Conservation (phyloP, 2,329 filamentous ascomycete genomes). For the Chaetomium olivaceum region DNA sequence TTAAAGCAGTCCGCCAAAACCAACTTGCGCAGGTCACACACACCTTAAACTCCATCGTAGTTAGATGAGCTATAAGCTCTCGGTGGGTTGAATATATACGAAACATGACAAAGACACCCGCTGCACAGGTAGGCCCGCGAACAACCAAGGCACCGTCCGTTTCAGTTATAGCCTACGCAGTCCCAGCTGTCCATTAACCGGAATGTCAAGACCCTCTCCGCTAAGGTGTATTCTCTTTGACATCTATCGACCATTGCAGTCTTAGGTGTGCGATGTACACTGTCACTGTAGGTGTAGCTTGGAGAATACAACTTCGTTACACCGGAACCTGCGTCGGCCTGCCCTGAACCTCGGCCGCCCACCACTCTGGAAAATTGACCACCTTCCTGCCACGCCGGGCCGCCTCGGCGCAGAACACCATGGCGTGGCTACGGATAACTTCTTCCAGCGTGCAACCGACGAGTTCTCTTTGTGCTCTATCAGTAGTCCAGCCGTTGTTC, state of each 20-base stretch:
- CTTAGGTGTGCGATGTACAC: too few species aligned
- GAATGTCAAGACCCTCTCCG: neutral
- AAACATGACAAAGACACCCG: too few species aligned
- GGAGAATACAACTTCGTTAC: neutral
- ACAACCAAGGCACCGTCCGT: too few species aligned
- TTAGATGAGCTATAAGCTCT: too few species aligned
- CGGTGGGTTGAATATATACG: too few species aligned
- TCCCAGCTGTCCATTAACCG: neutral
- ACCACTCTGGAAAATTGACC: slow-evolving; percentile 76
- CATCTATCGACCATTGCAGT: neutral
- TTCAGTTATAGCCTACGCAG: neutral
- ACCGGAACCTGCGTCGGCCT: slow-evolving; percentile 25
- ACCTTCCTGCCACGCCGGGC: slow-evolving; percentile 70
- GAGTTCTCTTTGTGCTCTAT: slow-evolving; percentile 70
- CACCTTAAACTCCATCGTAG: too few species aligned
- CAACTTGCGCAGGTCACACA: neutral
- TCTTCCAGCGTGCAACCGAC: slow-evolving; percentile 86
- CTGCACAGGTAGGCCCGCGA: too few species aligned
- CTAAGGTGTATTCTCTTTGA: neutral
- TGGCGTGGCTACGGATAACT: slow-evolving; percentile 81
- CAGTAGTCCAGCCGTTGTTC: slow-evolving; percentile 64
- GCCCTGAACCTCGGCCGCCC: slow-evolving; percentile 56
- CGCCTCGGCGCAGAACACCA: slow-evolving; percentile 93
- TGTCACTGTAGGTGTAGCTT: too few species aligned
- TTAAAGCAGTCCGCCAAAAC: neutral